phyloP scores from a whole-genome alignment of 164 flowering plant species.

The Nymphaea thermarum region DNA sequence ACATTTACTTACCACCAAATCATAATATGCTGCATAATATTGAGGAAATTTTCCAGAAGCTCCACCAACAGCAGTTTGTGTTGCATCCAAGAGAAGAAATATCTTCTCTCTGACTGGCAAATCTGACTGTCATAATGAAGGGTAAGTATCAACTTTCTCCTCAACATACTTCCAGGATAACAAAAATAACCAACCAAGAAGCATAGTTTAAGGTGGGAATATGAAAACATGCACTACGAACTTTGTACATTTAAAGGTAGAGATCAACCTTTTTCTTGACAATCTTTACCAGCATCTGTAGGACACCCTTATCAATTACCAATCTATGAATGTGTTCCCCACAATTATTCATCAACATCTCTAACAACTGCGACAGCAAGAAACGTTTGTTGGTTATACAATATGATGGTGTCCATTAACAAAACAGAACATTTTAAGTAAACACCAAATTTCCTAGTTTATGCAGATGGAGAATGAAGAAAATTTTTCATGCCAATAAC shows the following conservation, averaged over 20 bases:
- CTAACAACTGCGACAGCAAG: conserved; percentile 54
- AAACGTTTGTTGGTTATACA: not conserved
- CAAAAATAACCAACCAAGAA: not conserved
- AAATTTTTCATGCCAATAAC: not conserved
- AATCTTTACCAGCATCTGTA: conserved; percentile 79
- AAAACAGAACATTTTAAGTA: too few species aligned
- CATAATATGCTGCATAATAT: conserved; percentile 78
- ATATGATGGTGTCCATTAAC: not conserved
- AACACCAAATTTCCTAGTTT: not conserved
- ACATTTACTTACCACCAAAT: conserved; percentile 73
- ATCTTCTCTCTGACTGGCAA: conserved; percentile 75
- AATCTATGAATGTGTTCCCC: conserved; percentile 72
- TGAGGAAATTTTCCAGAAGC: conserved; percentile 88
- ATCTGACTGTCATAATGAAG: conserved; percentile 42
- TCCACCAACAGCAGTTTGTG: conserved; percentile 93
- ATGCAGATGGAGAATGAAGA: not conserved
- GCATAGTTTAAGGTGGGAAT: not conserved
- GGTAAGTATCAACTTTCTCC: not conserved
- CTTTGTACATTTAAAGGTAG: not conserved
- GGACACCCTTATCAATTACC: conserved; percentile 66
- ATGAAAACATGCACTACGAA: not conserved
- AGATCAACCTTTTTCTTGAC: conserved; percentile 88
- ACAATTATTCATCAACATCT: conserved; percentile 92
- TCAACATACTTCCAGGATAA: not conserved
- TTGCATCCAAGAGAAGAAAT: conserved; percentile 93